Evolutionary conservation across 805 yeast genomes (phyloP).

Genomic region (Saccharomycopsis olivae): DNA sequence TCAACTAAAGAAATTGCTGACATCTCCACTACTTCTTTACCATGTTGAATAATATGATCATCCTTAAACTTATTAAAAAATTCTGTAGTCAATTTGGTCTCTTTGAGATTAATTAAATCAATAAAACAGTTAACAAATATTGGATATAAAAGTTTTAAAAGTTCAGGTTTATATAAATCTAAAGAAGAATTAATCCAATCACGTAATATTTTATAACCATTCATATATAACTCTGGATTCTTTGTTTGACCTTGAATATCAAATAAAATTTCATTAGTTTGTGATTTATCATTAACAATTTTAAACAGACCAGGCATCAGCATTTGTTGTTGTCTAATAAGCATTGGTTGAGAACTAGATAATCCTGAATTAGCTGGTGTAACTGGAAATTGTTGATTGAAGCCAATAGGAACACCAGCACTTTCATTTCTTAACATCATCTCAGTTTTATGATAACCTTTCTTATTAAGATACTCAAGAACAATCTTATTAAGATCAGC

Average conservation of each 20-base stretch:
- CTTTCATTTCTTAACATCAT: constrained; percentile 81
- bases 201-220: constrained; percentile 71
- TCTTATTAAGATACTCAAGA: constrained; percentile 81
- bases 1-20: constrained; percentile 69
- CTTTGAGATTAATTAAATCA: constrained; percentile 55
- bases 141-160: constrained; percentile 77
- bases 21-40: constrained; percentile 60
- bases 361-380: constrained; percentile 32
- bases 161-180: constrained; percentile 84
- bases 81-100: constrained; percentile 49
- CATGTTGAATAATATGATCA: constrained; percentile 70
- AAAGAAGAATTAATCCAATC: constrained; percentile 88
- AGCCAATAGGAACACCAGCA: constrained; percentile 37
- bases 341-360: constrained; percentile 18
- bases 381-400: constrained; percentile 31
- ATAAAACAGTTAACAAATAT: constrained; percentile 84
- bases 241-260: constrained; percentile 30
- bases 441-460: constrained; percentile 91
- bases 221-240: constrained; percentile 60
- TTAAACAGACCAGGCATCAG: not conserved
- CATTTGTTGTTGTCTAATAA: constrained; percentile 6
- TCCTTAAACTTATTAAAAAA: constrained; percentile 66
- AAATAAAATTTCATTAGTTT: constrained; percentile 6
- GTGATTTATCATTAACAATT: constrained; percentile 4
- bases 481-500: constrained; percentile 89